Base-by-base conservation (phyloP, 2,329 filamentous ascomycete genomes). In the Epichloe festucae region DNA sequence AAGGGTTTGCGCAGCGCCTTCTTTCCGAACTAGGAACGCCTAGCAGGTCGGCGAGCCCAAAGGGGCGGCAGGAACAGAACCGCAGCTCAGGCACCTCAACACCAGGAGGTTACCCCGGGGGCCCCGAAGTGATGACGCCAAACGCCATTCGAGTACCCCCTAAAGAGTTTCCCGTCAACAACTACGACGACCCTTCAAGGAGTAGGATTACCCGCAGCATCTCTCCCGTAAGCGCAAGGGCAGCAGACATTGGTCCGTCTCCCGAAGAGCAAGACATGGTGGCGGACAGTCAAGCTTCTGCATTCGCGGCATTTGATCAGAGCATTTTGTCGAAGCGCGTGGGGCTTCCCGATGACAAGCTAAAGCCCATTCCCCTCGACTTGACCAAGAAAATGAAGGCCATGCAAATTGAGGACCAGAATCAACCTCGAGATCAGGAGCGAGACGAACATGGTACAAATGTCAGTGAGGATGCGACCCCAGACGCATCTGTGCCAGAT, bases 281-380 rank as follows among this genome's bases (percentile, higher is more conserved):
- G 3, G 65, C 75, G 3, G 67, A 69, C 11, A 76, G 73, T 55
- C 79, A 83, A 58, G 70, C 72, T 41, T 77, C 77, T 8, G 78
- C 78, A 0, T 84, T 82, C 63, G 75, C 78, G n/a, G 79, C 78
- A 2, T 71, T 82, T 21, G 81, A 84, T 52, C 79, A 83, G 60
- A 76, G 74, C 46, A 82, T 83, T 46, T 68, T 84, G 0, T 71
- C 76, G 0, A 70, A 73, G 48, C 74, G 71, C 52, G 72, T 84
- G 2, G 74, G 74, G 3, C 61, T 81, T 2, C 73, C 78, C 0
- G 54, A 62, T 11, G 57, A 63, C 21, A 57, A 61, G 36, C 66
- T 75, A 0, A 65, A 70, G 19, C 64, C 75, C 0, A 75, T 80
- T 21, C 73, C 76, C 0, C 66, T 81, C 4, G 45, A 53, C 15